Conservation (phyloP, 2,329 filamentous ascomycete species). For the Xylariomycetidae sp. region DNA sequence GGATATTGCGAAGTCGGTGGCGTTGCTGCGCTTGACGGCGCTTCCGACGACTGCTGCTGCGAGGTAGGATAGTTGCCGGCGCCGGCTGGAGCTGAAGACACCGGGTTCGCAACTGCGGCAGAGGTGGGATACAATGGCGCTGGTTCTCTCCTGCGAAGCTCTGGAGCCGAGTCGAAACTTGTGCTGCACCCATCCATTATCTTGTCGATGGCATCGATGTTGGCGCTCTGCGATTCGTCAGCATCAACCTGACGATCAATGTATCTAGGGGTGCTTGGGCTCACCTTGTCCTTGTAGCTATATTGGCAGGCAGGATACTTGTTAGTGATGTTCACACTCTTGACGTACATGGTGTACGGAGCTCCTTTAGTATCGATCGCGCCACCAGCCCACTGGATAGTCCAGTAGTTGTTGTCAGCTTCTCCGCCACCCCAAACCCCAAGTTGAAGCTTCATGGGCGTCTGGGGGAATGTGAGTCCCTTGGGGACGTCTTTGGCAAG, state of each 20-base stretch:
- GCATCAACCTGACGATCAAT: too few relatives aligned
- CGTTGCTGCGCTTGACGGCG: too few relatives aligned
- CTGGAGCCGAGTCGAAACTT: too few relatives aligned
- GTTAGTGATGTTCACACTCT: slow-evolving; percentile 27
- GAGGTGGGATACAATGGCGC: too few relatives aligned
- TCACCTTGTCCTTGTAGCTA: slow-evolving; percentile 23
- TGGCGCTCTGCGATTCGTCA: slow-evolving; percentile 19
- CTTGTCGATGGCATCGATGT: slow-evolving; percentile 19
- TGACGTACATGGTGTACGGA: slow-evolving; percentile 26
- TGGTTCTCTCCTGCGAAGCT: too few relatives aligned
- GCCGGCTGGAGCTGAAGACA: background rate
- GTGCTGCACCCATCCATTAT: slow-evolving; percentile 18
- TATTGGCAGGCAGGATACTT: slow-evolving; percentile 27
- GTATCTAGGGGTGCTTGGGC: slow-evolving; percentile 2
- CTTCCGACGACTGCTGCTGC: too few relatives aligned
- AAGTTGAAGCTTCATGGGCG: slow-evolving; percentile 26
- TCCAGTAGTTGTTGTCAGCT: slow-evolving; percentile 21
- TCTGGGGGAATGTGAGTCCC: slow-evolving; percentile 23
- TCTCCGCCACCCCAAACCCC: slow-evolving; percentile 27
- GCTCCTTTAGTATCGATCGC: slow-evolving; percentile 20
- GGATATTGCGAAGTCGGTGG: too few relatives aligned
- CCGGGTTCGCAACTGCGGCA: too few relatives aligned
- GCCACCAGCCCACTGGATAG: slow-evolving; percentile 26
- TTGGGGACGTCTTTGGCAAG: slow-evolving; percentile 16
- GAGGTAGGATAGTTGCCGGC: background rate